Conservation (phyloP, 2,329 filamentous ascomycete species). For the Neoascochyta sp. region DNA sequence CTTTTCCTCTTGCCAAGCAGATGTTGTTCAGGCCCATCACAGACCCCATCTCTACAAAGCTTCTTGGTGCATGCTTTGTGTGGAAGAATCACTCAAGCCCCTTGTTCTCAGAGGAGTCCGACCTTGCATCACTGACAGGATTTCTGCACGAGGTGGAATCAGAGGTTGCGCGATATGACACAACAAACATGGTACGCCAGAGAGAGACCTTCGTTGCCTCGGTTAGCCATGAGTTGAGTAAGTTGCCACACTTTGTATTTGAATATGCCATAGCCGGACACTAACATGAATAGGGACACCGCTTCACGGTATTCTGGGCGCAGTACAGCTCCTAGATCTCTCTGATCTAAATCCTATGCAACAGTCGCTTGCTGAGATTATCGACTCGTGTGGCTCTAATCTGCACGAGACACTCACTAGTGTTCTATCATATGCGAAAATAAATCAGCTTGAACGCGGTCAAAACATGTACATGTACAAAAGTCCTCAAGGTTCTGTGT, state of each 20-base stretch:
- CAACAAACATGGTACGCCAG: constrained; percentile 9
- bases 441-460: constrained; percentile 38
- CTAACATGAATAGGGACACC: constrained; percentile 24
- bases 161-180: constrained; percentile 10
- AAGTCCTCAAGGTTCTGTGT: constrained; percentile 5
- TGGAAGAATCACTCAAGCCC: constrained; percentile 10
- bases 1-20: constrained; percentile 9
- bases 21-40: constrained; percentile 14
- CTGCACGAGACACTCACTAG: constrained; percentile 43
- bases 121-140: constrained; percentile 8
- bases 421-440: constrained; percentile 16
- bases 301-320: constrained; percentile 36
- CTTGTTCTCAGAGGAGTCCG: constrained; percentile 11
- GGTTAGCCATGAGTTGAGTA: constrained; percentile 16
- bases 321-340: constrained; percentile 46
- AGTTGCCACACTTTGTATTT: constrained; percentile 1
- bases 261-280: constrained; percentile 2
- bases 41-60: constrained; percentile 14
- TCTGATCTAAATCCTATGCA: constrained; percentile 36
- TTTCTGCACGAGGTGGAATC: constrained; percentile 14
- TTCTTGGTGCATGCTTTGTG: constrained; percentile 14
- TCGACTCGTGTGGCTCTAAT: constrained; percentile 48
- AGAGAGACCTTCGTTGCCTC: constrained; percentile 12
- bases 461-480: constrained; percentile 12
- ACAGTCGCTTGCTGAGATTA: constrained; percentile 44